These are phyloP conservation scores for Centella asiatica DNA, from an alignment of 129 eudicot genomes.

Conservation along the genomic window DNA sequence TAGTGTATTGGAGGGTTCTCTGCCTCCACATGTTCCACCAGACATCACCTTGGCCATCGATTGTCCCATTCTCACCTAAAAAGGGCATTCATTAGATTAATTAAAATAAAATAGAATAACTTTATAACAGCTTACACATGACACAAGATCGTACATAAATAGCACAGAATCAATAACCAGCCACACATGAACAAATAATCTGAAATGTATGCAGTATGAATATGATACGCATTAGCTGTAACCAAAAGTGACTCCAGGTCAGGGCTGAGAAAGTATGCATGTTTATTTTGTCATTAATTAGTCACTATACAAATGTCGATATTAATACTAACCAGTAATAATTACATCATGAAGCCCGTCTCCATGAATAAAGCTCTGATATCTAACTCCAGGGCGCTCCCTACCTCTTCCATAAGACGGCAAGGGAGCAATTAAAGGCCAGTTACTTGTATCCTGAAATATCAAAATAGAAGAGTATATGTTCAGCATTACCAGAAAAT, in stretches of 20 bases:
- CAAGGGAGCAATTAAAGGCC: constrained; percentile 90
- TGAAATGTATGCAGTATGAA: constrained; percentile 3
- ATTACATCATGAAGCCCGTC: constrained; percentile 91
- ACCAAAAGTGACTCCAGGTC: neutral
- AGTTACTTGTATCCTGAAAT: constrained; percentile 53
- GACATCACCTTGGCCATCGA: constrained; percentile 94
- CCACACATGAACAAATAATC: neutral
- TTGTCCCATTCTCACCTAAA: constrained; percentile 93
- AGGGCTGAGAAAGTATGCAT: neutral
- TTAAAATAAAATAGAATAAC: too few relatives aligned
- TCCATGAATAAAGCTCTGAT: constrained; percentile 86
- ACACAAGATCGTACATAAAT: neutral
- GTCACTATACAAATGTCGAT: neutral
- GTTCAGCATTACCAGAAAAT: neutral
- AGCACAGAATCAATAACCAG: neutral
- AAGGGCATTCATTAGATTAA: constrained; percentile 1
- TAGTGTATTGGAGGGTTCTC: constrained; percentile 69
- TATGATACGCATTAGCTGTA: neutral
- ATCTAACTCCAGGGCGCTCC: constrained; percentile 93
- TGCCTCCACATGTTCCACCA: constrained; percentile 99
- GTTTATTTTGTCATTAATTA: too few relatives aligned
- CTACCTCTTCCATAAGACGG: constrained; percentile 99
- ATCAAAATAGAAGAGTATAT: neutral
- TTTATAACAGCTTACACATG: constrained; percentile 1
- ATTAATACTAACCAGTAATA: constrained; percentile 60